Conservation (phyloP, 805 yeast species). For the Barnettozyma salicaria region DNA sequence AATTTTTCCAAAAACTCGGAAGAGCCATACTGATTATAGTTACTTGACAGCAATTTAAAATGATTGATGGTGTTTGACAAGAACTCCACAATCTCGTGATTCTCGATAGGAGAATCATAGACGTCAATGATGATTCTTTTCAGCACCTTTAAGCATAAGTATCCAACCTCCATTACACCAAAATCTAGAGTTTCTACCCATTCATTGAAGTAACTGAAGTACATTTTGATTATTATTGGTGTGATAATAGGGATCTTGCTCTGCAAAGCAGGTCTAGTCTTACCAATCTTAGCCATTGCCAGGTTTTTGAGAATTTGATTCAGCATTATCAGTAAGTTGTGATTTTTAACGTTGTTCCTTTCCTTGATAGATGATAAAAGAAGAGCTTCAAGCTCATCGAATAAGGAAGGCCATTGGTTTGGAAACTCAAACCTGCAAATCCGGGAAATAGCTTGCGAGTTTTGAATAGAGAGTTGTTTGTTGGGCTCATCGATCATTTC, state of each 20-base stretch:
- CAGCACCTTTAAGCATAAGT: conserved; percentile 66
- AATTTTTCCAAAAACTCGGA: conserved; percentile 54
- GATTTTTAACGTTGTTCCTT: conserved; percentile 46
- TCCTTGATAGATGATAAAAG: conserved; percentile 39
- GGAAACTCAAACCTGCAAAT: conserved; percentile 86
- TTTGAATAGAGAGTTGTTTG: conserved; percentile 70
- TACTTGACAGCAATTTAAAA: conserved; percentile 47
- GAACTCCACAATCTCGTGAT: conserved; percentile 53
- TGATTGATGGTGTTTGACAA: conserved; percentile 51
- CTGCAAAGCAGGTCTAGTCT: conserved; percentile 73
- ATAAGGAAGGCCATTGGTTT: conserved; percentile 73
- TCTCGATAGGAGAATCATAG: conserved; percentile 60
- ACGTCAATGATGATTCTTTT: conserved; percentile 75
- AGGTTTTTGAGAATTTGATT: conserved; percentile 76
- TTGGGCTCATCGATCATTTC: conserved; percentile 61
- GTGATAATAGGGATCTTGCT: conserved; percentile 59
- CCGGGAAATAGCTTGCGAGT: conserved; percentile 75
- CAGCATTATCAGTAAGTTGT: conserved; percentile 58
- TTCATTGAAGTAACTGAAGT: conserved; percentile 49
- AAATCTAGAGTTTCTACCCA: conserved; percentile 51
- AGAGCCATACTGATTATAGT: conserved; percentile 43
- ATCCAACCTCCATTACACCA: conserved; percentile 65
- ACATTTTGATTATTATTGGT: conserved; percentile 53
- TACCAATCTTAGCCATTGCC: conserved; percentile 75
- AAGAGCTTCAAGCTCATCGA: conserved; percentile 51